These are phyloP conservation scores for Schwanniomyces pseudopolymorphus DNA, from an alignment of 805 yeast genomes.

Conservation along the genomic window DNA sequence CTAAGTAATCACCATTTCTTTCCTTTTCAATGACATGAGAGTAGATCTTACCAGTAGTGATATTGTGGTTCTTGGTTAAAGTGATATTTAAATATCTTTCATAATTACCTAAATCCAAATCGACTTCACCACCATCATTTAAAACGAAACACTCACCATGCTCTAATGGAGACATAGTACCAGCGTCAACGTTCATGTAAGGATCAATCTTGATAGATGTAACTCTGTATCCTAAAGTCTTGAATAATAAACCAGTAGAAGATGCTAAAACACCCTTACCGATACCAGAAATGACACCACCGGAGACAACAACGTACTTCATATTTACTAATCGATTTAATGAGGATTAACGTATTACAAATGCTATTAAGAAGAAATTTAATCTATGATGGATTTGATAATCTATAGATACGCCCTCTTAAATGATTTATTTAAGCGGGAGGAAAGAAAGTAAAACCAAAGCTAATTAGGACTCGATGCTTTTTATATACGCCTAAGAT, in stretches of 20 bases:
- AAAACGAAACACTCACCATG: slow-evolving; percentile 98
- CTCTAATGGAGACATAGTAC: slow-evolving; percentile 98
- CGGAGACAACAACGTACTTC: slow-evolving; percentile 99
- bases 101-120: slow-evolving; percentile 95
- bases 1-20: slow-evolving; percentile 95
- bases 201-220: slow-evolving; percentile 99
- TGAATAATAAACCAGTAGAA: slow-evolving; percentile 91
- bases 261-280: slow-evolving; percentile 99
- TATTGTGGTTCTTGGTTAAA: slow-evolving; percentile 89
- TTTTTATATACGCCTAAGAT: slow-evolving; percentile 5
- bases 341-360: slow-evolving; percentile 1
- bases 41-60: slow-evolving; percentile 97
- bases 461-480: background rate
- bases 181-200: slow-evolving; percentile 98
- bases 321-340: slow-evolving; percentile 35
- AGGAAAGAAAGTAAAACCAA: slow-evolving; percentile 28
- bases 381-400: background rate
- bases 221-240: slow-evolving; percentile 90
- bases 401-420: slow-evolving; percentile 38
- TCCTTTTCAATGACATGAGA: slow-evolving; percentile 91
- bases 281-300: slow-evolving; percentile 99
- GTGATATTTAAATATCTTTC: slow-evolving; percentile 95
- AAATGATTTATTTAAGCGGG: slow-evolving; percentile 46
- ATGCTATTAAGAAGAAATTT: slow-evolving; percentile 1
- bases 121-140: slow-evolving; percentile 99